A percentile compares a stretch with the other conserved stretches of the same genome.
Evolutionary conservation across 2,329 filamentous ascomycete genomes (phyloP).

Genomic region (Leptographium radiaticola): DNA sequence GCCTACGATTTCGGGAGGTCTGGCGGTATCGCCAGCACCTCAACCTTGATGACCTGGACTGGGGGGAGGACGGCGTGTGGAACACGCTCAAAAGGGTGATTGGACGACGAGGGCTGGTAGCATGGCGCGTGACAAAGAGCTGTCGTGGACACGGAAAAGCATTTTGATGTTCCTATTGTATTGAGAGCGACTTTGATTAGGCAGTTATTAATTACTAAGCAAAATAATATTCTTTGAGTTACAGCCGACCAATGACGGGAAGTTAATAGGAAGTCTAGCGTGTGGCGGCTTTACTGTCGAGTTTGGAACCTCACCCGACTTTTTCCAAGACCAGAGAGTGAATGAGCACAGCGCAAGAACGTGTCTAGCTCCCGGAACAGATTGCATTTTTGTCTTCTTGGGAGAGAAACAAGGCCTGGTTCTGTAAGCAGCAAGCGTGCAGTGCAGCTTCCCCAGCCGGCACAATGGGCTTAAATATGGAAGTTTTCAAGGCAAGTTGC

Average conservation of each 20-base stretch:
- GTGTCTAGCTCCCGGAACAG: not conserved
- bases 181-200: no score
- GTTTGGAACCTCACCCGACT: not conserved
- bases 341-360: not conserved
- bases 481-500: constrained; percentile 73
- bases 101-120: constrained; percentile 46
- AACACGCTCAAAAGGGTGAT: constrained; percentile 55
- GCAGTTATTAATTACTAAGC: not conserved
- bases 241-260: not conserved
- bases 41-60: constrained; percentile 70
- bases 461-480: constrained; percentile 71
- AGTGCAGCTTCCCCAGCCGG: not conserved
- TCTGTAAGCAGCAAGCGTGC: not conserved
- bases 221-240: not conserved
- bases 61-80: constrained; percentile 64
- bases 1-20: constrained; percentile 53
- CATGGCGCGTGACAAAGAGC: constrained; percentile 53
- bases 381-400: not conserved
- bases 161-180: not conserved
- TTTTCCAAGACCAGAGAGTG: not conserved
- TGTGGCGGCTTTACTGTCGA: not conserved
- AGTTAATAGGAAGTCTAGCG: not conserved
- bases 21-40: constrained; percentile 57
- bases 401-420: not conserved
- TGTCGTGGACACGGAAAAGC: constrained; percentile 20